Base-by-base conservation (phyloP, 2,329 filamentous ascomycete genomes). In the Penicillium sp. region DNA sequence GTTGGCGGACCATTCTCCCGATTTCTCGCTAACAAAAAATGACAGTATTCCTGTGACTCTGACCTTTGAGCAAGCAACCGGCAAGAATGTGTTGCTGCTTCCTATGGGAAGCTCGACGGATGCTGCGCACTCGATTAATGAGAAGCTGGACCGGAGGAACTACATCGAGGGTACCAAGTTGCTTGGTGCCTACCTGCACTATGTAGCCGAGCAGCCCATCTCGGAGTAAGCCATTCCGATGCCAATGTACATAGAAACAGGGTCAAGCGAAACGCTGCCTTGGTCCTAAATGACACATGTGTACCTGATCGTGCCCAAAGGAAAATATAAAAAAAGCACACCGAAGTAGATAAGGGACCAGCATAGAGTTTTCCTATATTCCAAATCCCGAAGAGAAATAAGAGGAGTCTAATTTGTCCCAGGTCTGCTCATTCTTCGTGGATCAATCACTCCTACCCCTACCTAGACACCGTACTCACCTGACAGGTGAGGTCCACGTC, bases 151-250 rank as follows among this genome's bases (percentile, higher is more conserved):
- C 69, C 89, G 86, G 78, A 81, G 80, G 63, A 98, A 98, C 72
- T 98, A 98, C 68, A 94, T 98, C 60, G 89, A 98, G 75, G 93
- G 93, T 33, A 96, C 87, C 58, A 98, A 98, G 80, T 72, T 98
- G 48, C 71, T 98, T 42, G 93, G 93, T 33, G 87, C 91, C 3
- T 98, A 98, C 66, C 72, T 98, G 62, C 91, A 97, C 72, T 96
- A 96, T 57, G 89, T 95, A 51, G 89, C 90, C 2, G 87, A 91
- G 64, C 93, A 98, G 77, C 82, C 87, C 26, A 81, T 76, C 60
- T 48, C 35, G 16, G 39, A 39, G 33, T 56, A 47, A 32, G 35
- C 14, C 9, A 25, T 30, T 19, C 25, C 9, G 11, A 18, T 39
- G 13, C 14, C 15, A 3, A 29, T 16, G 10, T 21, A 11, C n/a